Evolutionary conservation across 129 eudicot genomes (phyloP), one percentile per base, ranked within the genome.

Genomic region (Oenanthe sinensis): DNA sequence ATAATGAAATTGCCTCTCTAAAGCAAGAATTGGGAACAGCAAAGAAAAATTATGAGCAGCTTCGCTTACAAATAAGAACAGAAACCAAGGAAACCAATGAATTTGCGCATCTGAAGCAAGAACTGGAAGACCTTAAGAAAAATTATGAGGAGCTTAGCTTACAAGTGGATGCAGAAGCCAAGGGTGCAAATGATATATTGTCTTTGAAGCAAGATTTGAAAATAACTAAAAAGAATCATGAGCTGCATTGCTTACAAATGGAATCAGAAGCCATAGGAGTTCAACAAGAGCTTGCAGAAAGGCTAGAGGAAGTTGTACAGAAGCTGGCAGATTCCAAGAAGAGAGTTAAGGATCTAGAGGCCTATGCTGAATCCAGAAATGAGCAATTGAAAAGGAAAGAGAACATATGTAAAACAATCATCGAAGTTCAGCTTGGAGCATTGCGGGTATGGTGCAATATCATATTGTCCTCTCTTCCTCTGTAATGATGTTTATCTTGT

Each of bases 401-500:
- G 70, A 86, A 87, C 65, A 83, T 85, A 60, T 91, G 87, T 85
- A 89, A 92, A 71, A 88, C 80, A 43, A 82, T 90, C 76, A 87
- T 93, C 37, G 90, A 87, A 40, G 82, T 83, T 79, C 99, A 95
- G 87, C 89, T 86, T 79, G 89, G 90, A 74, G 91, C 87, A 72
- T 76, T 95, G 69, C 82, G 77, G 81, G 99, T 95, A 87, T 80
- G 88, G 50, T 74, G 67, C 60, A 46, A 48, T 36, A 6, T 19
- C 39, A 45, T 15, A 24, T n/a, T 22, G 48, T 47, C 76, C 17
- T 74, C 26, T 43, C 77, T 74, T 45, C 58, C 77, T 74, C 40
- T 22, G 14, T n/a, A 22, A 72, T 42, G n/a, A 43, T 8, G 33
- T 74, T 24, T 28, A 44, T 74, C 77, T 46, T 46, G 77, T 46